Conservation (phyloP, 192 early-diverging fungal species). For the Dissophora ornata region DNA sequence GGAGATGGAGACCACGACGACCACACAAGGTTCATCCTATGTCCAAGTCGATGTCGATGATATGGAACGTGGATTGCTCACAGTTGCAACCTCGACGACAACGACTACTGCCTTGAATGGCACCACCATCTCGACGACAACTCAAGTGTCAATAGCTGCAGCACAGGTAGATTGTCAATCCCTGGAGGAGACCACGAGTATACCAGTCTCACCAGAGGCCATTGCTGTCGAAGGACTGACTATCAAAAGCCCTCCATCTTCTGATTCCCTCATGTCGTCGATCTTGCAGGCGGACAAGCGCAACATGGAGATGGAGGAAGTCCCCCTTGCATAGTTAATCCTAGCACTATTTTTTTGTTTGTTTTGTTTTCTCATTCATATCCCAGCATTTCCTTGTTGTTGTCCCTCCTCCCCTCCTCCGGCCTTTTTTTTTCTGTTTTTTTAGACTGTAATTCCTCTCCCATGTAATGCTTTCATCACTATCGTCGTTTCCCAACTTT, state of each 20-base stretch:
- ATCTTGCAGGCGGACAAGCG: slow-evolving; percentile 11
- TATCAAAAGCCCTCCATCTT: slow-evolving; percentile 29
- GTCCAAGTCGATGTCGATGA: slow-evolving; percentile 8
- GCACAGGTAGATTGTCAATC: slow-evolving; percentile 20
- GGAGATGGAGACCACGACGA: background rate
- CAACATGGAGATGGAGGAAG: slow-evolving; percentile 48
- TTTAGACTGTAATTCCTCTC: slow-evolving; percentile 4
- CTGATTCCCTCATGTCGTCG: background rate
- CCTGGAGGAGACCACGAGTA: background rate
- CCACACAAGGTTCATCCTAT: background rate
- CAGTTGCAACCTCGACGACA: background rate
- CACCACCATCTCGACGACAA: background rate
- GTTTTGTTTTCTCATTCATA: slow-evolving; percentile 4
- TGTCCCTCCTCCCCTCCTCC: no score
- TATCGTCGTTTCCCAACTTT: no score
- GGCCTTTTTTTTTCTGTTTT: background rate
- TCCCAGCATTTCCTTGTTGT: slow-evolving; percentile 25
- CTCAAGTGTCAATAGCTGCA: slow-evolving; percentile 18
- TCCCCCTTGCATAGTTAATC: slow-evolving; percentile 26
- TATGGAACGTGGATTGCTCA: slow-evolving; percentile 2
- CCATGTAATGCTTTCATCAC: no score
- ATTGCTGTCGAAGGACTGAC: slow-evolving; percentile 44
- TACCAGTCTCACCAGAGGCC: slow-evolving; percentile 33
- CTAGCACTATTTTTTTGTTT: slow-evolving; percentile 3
- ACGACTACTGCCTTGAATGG: background rate